phyloP scores from a whole-genome alignment of 2,329 filamentous ascomycete genomes.

The Sporothrix euskadiensis region DNA sequence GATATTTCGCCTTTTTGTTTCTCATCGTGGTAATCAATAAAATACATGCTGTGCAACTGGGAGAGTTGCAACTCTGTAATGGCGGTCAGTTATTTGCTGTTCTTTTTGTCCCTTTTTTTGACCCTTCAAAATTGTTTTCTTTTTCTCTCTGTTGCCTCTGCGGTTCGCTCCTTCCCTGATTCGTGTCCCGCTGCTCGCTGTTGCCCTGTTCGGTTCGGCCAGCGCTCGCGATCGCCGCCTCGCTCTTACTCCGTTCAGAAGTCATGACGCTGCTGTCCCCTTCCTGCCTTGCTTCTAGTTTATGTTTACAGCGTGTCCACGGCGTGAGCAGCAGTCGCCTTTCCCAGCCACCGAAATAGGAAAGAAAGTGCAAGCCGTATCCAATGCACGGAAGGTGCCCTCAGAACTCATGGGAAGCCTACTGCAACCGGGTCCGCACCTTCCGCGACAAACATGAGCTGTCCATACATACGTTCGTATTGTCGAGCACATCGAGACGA shows the following conservation, averaged over 20 bases:
- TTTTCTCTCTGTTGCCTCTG: not conserved
- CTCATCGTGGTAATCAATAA: conserved; percentile 7
- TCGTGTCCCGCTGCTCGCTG: not conserved
- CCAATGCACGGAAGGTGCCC: not conserved
- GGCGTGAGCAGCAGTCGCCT: not conserved
- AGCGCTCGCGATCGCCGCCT: not conserved
- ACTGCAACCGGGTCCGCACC: not conserved
- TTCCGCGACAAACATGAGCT: not conserved
- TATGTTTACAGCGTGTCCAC: not conserved
- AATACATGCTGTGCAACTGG: not conserved
- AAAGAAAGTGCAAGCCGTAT: conserved; percentile 10
- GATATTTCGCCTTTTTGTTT: not conserved
- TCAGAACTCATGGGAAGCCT: not conserved
- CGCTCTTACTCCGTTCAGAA: not conserved
- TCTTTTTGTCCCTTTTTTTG: not conserved
- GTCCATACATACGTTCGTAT: not conserved
- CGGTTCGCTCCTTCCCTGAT: conserved; percentile 11
- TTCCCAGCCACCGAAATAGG: conserved; percentile 7
- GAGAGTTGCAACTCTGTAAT: not conserved
- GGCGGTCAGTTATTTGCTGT: not conserved
- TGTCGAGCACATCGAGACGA: not conserved
- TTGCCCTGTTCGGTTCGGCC: not conserved
- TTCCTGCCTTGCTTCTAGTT: not conserved
- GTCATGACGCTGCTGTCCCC: conserved; percentile 1
- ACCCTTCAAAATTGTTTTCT: no score